These are phyloP conservation scores for Coemansia sp. DNA, from an alignment of 192 early-diverging fungal genomes.

Conservation along the genomic window DNA sequence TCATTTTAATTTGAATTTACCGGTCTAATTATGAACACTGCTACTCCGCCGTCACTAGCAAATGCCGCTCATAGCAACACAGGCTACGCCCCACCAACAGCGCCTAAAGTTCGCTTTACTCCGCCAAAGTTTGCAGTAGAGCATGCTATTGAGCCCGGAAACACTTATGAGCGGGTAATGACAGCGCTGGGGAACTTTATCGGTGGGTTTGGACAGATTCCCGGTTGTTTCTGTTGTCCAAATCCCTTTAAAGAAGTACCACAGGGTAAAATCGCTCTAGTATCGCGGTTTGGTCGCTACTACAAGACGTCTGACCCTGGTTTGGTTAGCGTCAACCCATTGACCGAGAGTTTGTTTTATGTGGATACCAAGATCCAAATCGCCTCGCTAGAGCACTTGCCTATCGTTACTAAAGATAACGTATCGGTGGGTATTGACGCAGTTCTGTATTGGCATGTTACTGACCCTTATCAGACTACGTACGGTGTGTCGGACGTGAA, in stretches of 20 bases:
- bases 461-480: slow-evolving; percentile 75
- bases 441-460: slow-evolving; percentile 83
- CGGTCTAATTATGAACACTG: not conserved
- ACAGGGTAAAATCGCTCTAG: slow-evolving; percentile 49
- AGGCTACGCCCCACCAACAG: slow-evolving; percentile 21
- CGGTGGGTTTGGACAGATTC: slow-evolving; percentile 51
- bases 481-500: slow-evolving; percentile 82
- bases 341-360: slow-evolving; percentile 39
- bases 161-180: slow-evolving; percentile 37
- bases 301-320: slow-evolving; percentile 63
- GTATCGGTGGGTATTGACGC: slow-evolving; percentile 81
- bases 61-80: not conserved
- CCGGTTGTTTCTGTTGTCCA: slow-evolving; percentile 50
- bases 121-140: slow-evolving; percentile 39
- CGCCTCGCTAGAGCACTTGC: slow-evolving; percentile 62
- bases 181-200: slow-evolving; percentile 36
- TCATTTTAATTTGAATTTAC: not conserved
- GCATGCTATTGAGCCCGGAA: slow-evolving; percentile 16
- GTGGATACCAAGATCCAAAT: slow-evolving; percentile 69
- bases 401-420: slow-evolving; percentile 91
- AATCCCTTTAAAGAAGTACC: slow-evolving; percentile 52
- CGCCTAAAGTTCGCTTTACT: slow-evolving; percentile 3
- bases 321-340: slow-evolving; percentile 53
- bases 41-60: slow-evolving; percentile 2
- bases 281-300: slow-evolving; percentile 54